Conservation (phyloP, 2,329 filamentous ascomycete genomes). For the Orbilia brochopaga region DNA sequence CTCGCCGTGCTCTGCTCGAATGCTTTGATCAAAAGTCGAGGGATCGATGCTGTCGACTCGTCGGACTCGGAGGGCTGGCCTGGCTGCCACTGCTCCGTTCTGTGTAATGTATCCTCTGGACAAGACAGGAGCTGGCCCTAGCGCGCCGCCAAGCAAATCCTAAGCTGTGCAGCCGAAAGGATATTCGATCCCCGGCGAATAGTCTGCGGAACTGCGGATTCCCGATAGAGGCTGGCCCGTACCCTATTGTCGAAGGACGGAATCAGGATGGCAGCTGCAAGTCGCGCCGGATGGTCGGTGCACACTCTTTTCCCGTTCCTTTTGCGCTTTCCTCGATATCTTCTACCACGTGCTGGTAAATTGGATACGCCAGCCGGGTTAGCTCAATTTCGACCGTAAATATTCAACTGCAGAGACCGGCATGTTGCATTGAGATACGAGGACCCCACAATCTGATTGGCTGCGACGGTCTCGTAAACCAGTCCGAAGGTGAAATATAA, state of each 20-base stretch:
- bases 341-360: too few relatives aligned
- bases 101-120: constrained; percentile 50
- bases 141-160: constrained; percentile 48
- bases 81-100: constrained; percentile 11
- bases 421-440: too few relatives aligned
- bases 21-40: neutral
- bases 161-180: constrained; percentile 47
- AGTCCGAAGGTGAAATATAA: too few relatives aligned
- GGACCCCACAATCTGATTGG: too few relatives aligned
- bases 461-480: too few relatives aligned
- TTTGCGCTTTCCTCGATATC: too few relatives aligned
- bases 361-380: too few relatives aligned
- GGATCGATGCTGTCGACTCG: constrained; percentile 15
- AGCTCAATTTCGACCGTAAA: too few relatives aligned
- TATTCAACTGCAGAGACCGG: too few relatives aligned
- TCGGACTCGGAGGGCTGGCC: constrained; percentile 26
- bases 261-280: constrained; percentile 2
- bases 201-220: constrained; percentile 26
- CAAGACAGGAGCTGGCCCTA: constrained; percentile 18
- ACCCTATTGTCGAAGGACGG: neutral
- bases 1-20: constrained; percentile 5
- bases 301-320: too few relatives aligned
- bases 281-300: neutral
- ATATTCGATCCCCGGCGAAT: constrained; percentile 16
- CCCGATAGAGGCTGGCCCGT: constrained; percentile 19